Evolutionary conservation across 1,139 yeast species (phyloP).

Genomic region (Zygoascus meyerae): DNA sequence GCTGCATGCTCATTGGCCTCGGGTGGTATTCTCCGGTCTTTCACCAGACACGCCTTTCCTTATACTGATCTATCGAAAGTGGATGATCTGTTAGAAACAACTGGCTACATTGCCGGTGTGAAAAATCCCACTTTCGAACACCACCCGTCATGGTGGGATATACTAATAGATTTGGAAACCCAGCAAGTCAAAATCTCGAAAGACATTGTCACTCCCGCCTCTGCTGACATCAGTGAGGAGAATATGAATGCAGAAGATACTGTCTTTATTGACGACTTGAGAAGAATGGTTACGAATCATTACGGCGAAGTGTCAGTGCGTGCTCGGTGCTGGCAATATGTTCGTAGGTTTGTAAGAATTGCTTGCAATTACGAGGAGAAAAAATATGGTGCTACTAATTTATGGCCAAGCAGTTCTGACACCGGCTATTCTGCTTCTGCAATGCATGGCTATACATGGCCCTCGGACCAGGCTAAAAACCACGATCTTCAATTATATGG

Average conservation of each 20-base stretch:
- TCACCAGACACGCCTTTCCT: conserved; percentile 48
- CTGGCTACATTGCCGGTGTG: conserved; percentile 59
- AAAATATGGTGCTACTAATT: conserved; percentile 28
- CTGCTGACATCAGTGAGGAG: conserved; percentile 1
- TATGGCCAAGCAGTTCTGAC: conserved; percentile 28
- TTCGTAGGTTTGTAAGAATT: conserved; percentile 31
- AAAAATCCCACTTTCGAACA: conserved; percentile 59
- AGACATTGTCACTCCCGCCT: conserved; percentile 19
- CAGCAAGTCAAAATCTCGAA: conserved; percentile 39
- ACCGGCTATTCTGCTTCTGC: conserved; percentile 24
- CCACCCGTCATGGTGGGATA: conserved; percentile 56
- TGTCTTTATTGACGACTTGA: conserved; percentile 31
- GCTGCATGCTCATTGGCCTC: conserved; percentile 50
- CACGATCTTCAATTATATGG: conserved; percentile 27
- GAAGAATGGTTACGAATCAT: conserved; percentile 31
- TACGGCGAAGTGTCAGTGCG: conserved; percentile 33
- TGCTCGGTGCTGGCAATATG: conserved; percentile 30
- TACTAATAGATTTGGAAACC: conserved; percentile 51
- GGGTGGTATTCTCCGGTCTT: conserved; percentile 52
- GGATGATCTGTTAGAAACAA: conserved; percentile 48
- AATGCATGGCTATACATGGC: conserved; percentile 34
- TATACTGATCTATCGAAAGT: conserved; percentile 58
- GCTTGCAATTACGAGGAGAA: conserved; percentile 31
- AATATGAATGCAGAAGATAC: conserved; percentile 22
- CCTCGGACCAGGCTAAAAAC: conserved; percentile 24